A percentile compares a stretch with the other conserved stretches of the same genome.
These are phyloP conservation scores for Yamadazyma scolyti DNA, from an alignment of 805 yeast genomes.

Conservation along the genomic window DNA sequence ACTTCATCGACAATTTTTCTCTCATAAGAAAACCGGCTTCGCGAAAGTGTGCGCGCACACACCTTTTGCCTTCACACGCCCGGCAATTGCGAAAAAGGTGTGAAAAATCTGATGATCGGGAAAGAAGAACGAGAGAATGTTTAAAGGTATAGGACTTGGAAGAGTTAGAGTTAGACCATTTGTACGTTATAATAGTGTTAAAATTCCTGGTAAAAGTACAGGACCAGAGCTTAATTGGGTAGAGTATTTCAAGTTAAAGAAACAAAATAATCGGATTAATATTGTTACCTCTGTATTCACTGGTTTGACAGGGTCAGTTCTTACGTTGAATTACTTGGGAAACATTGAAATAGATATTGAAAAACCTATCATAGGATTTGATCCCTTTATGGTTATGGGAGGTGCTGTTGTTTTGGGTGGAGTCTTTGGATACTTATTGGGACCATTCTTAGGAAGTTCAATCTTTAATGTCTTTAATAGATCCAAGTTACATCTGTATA, in stretches of 20 bases:
- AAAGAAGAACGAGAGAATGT: no score
- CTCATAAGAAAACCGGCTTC: no score
- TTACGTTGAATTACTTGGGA: conserved; percentile 74
- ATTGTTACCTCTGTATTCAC: conserved; percentile 64
- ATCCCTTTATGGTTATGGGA: conserved; percentile 77
- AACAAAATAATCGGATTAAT: conserved; percentile 69
- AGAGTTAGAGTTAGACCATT: neutral
- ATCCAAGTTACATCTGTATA: conserved; percentile 43
- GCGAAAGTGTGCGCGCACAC: no score
- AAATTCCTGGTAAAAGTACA: conserved; percentile 2
- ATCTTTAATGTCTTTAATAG: conserved; percentile 58
- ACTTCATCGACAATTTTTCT: no score
- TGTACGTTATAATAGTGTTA: neutral
- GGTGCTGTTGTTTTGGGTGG: conserved; percentile 73
- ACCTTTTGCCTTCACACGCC: no score
- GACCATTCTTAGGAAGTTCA: conserved; percentile 75
- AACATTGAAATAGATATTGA: conserved; percentile 86
- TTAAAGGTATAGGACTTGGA: no score
- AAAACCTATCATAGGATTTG: conserved; percentile 80
- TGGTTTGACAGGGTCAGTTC: conserved; percentile 58
- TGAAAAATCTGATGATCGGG: no score
- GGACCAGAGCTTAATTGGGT: conserved; percentile 58
- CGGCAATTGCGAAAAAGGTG: no score
- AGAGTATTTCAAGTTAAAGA: conserved; percentile 72
- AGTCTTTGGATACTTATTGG: conserved; percentile 72